Conservation (phyloP, 1,284 basidiomycete genomes). For the Leccinum griseonigrum region DNA sequence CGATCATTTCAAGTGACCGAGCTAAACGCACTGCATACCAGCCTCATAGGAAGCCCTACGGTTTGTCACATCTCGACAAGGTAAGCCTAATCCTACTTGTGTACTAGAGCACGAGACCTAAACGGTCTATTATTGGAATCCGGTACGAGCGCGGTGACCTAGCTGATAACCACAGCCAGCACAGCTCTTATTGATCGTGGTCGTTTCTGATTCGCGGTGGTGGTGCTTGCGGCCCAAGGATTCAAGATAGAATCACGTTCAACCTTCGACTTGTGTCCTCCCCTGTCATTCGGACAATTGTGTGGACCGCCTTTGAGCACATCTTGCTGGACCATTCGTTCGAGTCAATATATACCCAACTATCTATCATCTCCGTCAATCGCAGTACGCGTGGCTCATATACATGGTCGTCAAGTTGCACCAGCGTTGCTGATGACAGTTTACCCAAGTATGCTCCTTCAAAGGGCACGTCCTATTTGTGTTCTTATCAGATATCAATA, state of each 20-base stretch:
- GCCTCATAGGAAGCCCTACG: neutral
- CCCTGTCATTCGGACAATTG: neutral
- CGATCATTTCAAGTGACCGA: neutral
- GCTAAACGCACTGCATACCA: neutral
- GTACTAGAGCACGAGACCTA: neutral
- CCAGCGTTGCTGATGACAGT: neutral
- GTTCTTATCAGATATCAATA: neutral
- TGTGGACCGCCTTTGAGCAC: neutral
- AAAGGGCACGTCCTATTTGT: neutral
- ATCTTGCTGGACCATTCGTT: neutral
- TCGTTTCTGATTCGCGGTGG: neutral
- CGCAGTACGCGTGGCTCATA: neutral
- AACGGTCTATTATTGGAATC: neutral
- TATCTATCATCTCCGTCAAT: neutral
- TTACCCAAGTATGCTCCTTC: too few relatives aligned
- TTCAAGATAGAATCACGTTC: neutral
- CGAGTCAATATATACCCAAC: neutral
- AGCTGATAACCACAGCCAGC: neutral
- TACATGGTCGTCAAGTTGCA: neutral
- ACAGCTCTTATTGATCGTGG: neutral
- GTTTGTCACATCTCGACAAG: neutral
- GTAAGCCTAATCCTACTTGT: neutral
- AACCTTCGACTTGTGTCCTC: neutral
- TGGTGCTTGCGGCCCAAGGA: neutral
- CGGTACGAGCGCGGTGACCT: neutral